Evolutionary conservation across 2,329 filamentous ascomycete genomes (phyloP).

Genomic region (Cercospora janseana): DNA sequence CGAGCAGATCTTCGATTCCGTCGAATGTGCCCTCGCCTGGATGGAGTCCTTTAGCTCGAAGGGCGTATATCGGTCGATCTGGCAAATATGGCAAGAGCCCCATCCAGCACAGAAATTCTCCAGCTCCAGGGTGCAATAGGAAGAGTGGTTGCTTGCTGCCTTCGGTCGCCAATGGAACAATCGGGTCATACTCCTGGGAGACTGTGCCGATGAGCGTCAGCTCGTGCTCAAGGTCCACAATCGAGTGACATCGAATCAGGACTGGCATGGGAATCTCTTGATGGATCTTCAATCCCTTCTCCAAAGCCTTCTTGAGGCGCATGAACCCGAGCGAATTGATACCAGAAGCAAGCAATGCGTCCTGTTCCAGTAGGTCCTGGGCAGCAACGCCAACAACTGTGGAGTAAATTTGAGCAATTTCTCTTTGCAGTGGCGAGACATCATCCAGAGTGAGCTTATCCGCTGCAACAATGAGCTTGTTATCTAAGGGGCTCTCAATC

Average conservation of each 20-base stretch:
- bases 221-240: slow-evolving; percentile 22
- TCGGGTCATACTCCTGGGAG: slow-evolving; percentile 33
- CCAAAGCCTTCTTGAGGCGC: slow-evolving; percentile 26
- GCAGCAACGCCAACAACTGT: slow-evolving; percentile 14
- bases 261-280: slow-evolving; percentile 24
- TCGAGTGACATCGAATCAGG: slow-evolving; percentile 23
- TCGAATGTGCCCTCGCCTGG: slow-evolving; percentile 41
- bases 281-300: slow-evolving; percentile 23
- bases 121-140: slow-evolving; percentile 42
- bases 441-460: slow-evolving; percentile 7
- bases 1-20: slow-evolving; percentile 43
- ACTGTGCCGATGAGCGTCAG: slow-evolving; percentile 23
- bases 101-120: slow-evolving; percentile 43
- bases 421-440: slow-evolving; percentile 20
- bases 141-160: slow-evolving; percentile 37
- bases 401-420: slow-evolving; percentile 24
- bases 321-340: slow-evolving; percentile 26
- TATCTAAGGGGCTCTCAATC: slow-evolving; percentile 2
- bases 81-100: slow-evolving; percentile 41
- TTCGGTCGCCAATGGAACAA: slow-evolving; percentile 33
- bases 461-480: background rate
- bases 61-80: slow-evolving; percentile 49
- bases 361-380: slow-evolving; percentile 17
- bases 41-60: slow-evolving; percentile 49
- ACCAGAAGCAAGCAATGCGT: slow-evolving; percentile 21